These are phyloP conservation scores for Lipomyces mesembrius DNA, from an alignment of 805 yeast genomes.

Conservation along the genomic window DNA sequence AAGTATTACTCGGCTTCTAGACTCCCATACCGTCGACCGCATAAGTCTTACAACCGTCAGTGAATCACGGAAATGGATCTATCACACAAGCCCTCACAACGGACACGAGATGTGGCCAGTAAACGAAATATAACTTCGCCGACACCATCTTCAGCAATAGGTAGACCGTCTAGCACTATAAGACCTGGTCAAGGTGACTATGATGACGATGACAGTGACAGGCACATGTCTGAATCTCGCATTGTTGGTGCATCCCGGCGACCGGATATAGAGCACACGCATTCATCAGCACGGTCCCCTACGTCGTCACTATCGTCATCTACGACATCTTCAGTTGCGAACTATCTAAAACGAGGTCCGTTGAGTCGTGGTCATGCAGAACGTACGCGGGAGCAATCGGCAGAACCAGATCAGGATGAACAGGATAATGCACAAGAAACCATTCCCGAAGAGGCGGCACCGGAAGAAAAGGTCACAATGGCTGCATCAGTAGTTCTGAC, in stretches of 20 bases:
- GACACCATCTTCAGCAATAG: neutral
- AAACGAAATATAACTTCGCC: neutral
- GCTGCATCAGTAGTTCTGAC: slow-evolving; percentile 46
- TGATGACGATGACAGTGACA: neutral
- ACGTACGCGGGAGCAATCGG: neutral
- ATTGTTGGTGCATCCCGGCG: neutral
- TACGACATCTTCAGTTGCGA: slow-evolving; percentile 3
- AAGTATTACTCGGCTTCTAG: no score
- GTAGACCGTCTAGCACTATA: neutral
- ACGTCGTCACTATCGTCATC: slow-evolving; percentile 2
- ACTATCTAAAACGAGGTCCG: slow-evolving; percentile 4
- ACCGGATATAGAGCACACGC: neutral
- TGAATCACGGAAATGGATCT: neutral
- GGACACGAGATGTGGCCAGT: neutral
- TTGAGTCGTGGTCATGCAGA: neutral
- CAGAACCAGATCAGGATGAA: neutral
- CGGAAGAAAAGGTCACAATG: slow-evolving; percentile 42
- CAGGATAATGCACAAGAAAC: slow-evolving; percentile 21
- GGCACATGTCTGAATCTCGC: neutral
- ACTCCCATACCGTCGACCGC: no score
- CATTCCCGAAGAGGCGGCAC: slow-evolving; percentile 43
- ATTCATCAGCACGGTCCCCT: slow-evolving; percentile 1
- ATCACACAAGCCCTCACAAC: neutral
- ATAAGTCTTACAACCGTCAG: no score
- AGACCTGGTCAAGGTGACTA: neutral